Evolutionary conservation across 345 rosid species (phyloP), one percentile per base, ranked within the genome.

Genomic region (Xanthoceras sorbifolium): DNA sequence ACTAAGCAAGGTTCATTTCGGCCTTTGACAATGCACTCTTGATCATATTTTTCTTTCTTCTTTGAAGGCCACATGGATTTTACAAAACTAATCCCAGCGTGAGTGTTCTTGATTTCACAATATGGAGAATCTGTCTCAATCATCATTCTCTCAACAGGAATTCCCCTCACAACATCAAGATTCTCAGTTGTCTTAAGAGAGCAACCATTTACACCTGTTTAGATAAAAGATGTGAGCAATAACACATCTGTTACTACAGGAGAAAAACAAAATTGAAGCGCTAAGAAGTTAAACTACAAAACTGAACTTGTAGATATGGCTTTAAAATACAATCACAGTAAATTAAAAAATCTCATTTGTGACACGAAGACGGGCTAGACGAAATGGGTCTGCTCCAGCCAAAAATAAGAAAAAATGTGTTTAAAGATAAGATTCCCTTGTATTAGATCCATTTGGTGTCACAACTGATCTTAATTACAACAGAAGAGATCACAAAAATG

Each of bases 91-190:
- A 91, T 86, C 38, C 98, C 94, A 7, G 98, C 97, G 68, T 93
- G 95, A 61, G 97, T 89, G 83, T 81, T 96, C 76, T 85, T 96
- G 38, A 96, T 89, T 34, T 96, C 98, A 69, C 97, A 96, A 67
- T 96, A 93, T n/a, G 99, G 99, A 77, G 99, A 93, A 83, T 96
- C 99, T 5, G 97, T 96, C 83, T 96, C 98, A 18, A 93, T 92
- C 98, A 93, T 96, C 97, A 92, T 92, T 82, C 91, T 91, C 80
- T 90, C 98, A 71, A 88, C 74, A 4, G 97, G 97, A 71, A 96
- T 85, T 17, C 84, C 90, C 74, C 77, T 90, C 74, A 92, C 86
- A 62, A 93, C 97, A 50, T 89, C 90, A 85, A 96, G 87, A 85
- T 94, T 92, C 82, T 96, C 98, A 46, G 84, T 79, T 50, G 89